Conservation (phyloP, 1,139 yeast species). For the Pneumocystis murina region DNA sequence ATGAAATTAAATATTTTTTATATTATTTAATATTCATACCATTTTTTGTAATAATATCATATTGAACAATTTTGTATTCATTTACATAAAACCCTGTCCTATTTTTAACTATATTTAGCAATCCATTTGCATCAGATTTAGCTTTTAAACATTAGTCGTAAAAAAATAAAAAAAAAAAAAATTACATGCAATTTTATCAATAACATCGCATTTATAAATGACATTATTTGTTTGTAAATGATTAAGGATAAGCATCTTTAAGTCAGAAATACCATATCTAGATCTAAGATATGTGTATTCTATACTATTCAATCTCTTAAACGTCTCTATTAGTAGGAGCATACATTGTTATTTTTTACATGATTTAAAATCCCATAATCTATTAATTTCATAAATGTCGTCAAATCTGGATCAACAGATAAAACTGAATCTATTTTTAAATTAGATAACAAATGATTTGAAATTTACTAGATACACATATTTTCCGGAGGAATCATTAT, state of each 20-base stretch:
- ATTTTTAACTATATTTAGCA: not conserved
- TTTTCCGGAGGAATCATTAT: not conserved
- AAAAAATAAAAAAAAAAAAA: not conserved
- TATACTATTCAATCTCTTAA: not conserved
- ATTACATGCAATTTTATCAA: not conserved
- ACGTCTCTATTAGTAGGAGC: not conserved
- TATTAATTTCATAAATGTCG: not conserved
- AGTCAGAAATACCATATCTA: not conserved
- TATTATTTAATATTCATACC: not conserved
- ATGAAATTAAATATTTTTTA: not conserved
- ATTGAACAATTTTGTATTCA: not conserved
- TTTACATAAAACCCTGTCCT: not conserved
- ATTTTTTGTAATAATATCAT: not conserved
- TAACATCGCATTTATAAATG: not conserved
- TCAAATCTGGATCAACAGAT: not conserved
- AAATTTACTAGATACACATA: not conserved
- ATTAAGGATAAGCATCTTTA: not conserved
- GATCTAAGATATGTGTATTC: not conserved
- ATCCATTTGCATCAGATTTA: not conserved
- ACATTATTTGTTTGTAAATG: not conserved
- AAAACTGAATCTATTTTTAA: not conserved
- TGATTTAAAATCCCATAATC: not conserved
- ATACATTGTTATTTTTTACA: not conserved
- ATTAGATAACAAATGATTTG: not conserved
- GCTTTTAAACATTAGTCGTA: not conserved